Percentiles rank a stretch among this genome's conserved stretches.
These are phyloP conservation scores for Cladosporium sp. DNA, from an alignment of 2,329 filamentous ascomycete species.

Conservation along the genomic window DNA sequence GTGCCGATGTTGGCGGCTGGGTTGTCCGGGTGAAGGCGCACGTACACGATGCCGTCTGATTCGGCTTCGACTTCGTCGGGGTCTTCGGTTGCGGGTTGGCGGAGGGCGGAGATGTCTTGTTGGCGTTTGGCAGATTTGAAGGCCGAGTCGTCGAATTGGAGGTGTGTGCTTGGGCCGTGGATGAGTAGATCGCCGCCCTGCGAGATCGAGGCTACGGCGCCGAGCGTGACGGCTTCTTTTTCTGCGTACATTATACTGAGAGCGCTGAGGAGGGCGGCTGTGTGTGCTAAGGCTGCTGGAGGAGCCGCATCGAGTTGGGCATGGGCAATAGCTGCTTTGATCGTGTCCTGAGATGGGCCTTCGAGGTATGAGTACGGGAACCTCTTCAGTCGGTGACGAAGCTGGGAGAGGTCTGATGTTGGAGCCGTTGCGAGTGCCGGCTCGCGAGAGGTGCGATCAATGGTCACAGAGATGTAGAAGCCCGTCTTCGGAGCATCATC, in stretches of 20 bases:
- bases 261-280: constrained; percentile 53
- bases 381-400: constrained; percentile 47
- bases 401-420: constrained; percentile 45
- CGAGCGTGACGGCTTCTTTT: constrained; percentile 66
- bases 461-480: constrained; percentile 60
- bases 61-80: constrained; percentile 63
- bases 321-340: constrained; percentile 50
- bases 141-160: constrained; percentile 71
- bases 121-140: constrained; percentile 64
- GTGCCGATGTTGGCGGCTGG: constrained; percentile 69
- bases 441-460: constrained; percentile 62
- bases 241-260: constrained; percentile 62
- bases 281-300: constrained; percentile 43
- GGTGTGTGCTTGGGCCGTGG: constrained; percentile 55
- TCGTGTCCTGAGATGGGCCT: constrained; percentile 41
- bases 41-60: constrained; percentile 74
- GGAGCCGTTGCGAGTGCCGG: constrained; percentile 66
- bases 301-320: constrained; percentile 54
- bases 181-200: constrained; percentile 40
- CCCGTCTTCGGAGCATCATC: constrained; percentile 32
- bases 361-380: constrained; percentile 64
- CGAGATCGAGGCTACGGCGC: constrained; percentile 51
- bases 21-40: constrained; percentile 54
- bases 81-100: constrained; percentile 54
- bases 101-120: constrained; percentile 58